phyloP scores from a whole-genome alignment of 768 basidiomycete species.

The Tubosaeta brunneosetosa region DNA sequence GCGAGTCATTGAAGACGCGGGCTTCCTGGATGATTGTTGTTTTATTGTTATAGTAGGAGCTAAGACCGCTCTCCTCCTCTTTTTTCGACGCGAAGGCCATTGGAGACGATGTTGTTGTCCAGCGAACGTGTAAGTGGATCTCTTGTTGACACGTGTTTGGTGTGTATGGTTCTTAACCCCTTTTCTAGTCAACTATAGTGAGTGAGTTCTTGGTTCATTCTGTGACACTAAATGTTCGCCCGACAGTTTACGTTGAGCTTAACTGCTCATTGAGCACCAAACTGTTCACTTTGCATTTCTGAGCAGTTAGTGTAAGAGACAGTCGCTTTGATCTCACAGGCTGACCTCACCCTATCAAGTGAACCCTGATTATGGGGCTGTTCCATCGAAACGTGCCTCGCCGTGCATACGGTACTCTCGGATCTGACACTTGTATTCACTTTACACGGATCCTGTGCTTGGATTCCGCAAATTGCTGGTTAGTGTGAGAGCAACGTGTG shows the following conservation, averaged over 20 bases:
- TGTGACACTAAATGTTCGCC: no score
- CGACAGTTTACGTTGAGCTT: no score
- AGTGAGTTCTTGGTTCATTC: no score
- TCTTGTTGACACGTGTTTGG: conserved; percentile 26
- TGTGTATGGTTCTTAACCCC: background rate
- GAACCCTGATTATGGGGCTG: no score
- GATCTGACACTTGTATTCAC: background rate
- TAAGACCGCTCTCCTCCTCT: conserved; percentile 92
- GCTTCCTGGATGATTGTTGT: conserved; percentile 98
- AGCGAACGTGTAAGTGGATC: conserved; percentile 14
- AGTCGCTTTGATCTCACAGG: no score
- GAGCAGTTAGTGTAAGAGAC: no score
- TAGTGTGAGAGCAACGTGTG: background rate
- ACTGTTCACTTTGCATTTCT: no score
- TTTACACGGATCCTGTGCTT: background rate
- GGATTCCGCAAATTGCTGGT: background rate
- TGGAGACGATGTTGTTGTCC: conserved; percentile 38
- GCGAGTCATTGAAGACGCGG: conserved; percentile 98
- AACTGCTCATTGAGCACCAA: no score
- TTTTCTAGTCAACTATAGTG: no score
- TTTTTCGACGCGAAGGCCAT: conserved; percentile 88
- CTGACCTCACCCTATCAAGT: no score
- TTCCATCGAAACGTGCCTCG: no score
- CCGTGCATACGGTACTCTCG: no score
- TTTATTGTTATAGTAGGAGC: conserved; percentile 94